Evolutionary conservation across 495 filamentous ascomycete species (phyloP), one percentile per base, ranked within the genome.

Genomic region (Penicillium canariense): DNA sequence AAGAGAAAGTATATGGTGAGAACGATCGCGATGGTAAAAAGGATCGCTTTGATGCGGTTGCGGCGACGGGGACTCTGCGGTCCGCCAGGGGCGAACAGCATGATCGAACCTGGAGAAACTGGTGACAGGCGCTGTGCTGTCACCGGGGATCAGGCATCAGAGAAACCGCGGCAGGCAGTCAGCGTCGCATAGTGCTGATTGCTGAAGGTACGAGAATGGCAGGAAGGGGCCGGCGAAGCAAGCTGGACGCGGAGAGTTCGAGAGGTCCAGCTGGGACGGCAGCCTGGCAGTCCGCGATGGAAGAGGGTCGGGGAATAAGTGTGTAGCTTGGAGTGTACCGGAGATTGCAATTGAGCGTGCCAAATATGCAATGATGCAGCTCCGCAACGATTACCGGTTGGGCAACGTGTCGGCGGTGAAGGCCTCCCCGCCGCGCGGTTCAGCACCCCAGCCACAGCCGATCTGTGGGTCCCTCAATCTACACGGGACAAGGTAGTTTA

Each of bases 11-110:
- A 77, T 0, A 77, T 31, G 25, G 64, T 64, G 58, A 62, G 65
- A n/a, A 75, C 61, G 50, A 77, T 69, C 49, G 68, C 60, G 40
- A 74, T 74, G 3, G 73, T 75, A n/a, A 68, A 36, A 31, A 77
- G 36, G 40, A 77, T 75, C 17, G 73, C 68, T 36, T 71, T 74
- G 48, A 72, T 62, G n/a, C 66, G 64, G 56, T 61, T 76, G 63
- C 71, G 73, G 25, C 73, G 73, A 53, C 73, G 73, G 38, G 70
- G 73, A 51, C 67, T 69, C 28, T 70, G 65, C 2, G 63, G 59
- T 63, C 71, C 70, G 59, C 73, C 57, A 30, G 67, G 66, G 46
- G 67, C 68, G 67, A 72, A 74, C 36, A 74, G 44, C 73, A 76
- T 76, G 59, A 50, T 62, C 64, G 17, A 34, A n/a, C 14, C 5